Base-by-base conservation (phyloP, 1,284 basidiomycete species). In the Fomitopsis schrenkii region DNA sequence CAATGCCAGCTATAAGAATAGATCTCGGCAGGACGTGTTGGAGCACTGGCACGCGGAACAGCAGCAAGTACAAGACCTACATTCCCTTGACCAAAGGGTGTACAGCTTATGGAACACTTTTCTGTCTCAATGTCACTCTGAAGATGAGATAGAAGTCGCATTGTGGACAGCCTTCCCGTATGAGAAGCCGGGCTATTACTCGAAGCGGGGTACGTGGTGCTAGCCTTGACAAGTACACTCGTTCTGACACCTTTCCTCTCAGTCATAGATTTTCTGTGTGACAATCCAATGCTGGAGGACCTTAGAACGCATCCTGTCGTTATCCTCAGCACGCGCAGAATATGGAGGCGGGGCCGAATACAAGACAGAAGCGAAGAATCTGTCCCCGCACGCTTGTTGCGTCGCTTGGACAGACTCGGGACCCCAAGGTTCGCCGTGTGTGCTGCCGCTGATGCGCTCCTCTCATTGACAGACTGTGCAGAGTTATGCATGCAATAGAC, bases 401-500 rank as follows among this genome's bases (percentile, higher is more conserved):
- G 64, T 54, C 72, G 71, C 36, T 74, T 78, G 48, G 78, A 81
- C 61, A 64, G 70, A 15, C 58, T 77, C n/a, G 72, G 74, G 58
- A 79, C 80, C 28, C 80, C 81, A 42, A 72, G 80, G 82, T 83
- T 61, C 67, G 73, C 68, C 54, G 26, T 22, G n/a, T 57, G 57
- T 17, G 55, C 38, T 55, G 28, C 38, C 59, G n/a, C 30, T 54
- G 26, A 55, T 10, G 48, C 5, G 30, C 33, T 59, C 62, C 12
- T 53, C 58, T n/a, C 40, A 22, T 28, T 19, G 36, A 12, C 22
- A n/a, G 4, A 38, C 36, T 17, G 35, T 19, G 2, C 57, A 85
- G 84, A n/a, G 74, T 77, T n/a, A 58, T 79, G 28, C 82, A 85
- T 71, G 65, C 76, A 30, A 60, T 83, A 5, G 81, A 83, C 40